These are phyloP conservation scores for Candida nitratophila DNA, from an alignment of 805 yeast species.

Conservation along the genomic window DNA sequence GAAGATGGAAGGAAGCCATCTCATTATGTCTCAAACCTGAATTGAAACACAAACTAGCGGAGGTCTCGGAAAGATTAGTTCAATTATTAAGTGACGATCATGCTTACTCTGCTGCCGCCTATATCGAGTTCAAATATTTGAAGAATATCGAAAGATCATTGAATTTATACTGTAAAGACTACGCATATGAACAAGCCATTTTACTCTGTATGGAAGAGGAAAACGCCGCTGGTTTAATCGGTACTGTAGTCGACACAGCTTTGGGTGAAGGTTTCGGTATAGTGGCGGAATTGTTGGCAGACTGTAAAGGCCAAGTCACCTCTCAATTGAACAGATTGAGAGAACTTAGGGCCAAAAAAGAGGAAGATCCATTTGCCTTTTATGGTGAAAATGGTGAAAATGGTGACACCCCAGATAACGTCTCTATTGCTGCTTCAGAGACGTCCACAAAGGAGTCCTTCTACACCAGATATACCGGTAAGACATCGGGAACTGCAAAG, in stretches of 20 bases:
- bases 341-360: constrained; percentile 78
- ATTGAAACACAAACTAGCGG: constrained; percentile 31
- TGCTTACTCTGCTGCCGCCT: constrained; percentile 74
- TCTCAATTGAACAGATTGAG: constrained; percentile 82
- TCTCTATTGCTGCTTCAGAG: constrained; percentile 91
- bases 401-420: constrained; percentile 83
- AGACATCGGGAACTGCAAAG: constrained; percentile 90
- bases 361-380: constrained; percentile 77
- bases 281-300: constrained; percentile 86
- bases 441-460: constrained; percentile 89
- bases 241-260: constrained; percentile 59
- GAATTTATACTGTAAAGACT: constrained; percentile 64
- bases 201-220: constrained; percentile 48
- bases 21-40: constrained; percentile 42
- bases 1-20: constrained; percentile 82
- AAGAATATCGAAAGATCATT: constrained; percentile 57
- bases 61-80: constrained; percentile 55
- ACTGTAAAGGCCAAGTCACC: constrained; percentile 76
- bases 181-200: constrained; percentile 69
- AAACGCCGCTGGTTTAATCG: constrained; percentile 38
- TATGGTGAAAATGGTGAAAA: constrained; percentile 59
- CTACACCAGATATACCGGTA: constrained; percentile 94
- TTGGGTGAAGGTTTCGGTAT: constrained; percentile 84
- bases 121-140: constrained; percentile 58
- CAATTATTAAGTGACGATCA: constrained; percentile 58